A percentile compares a stretch with the other conserved stretches of the same genome.
Evolutionary conservation across 2,329 filamentous ascomycete species (phyloP).

Genomic region (Venturiaceae sp.): DNA sequence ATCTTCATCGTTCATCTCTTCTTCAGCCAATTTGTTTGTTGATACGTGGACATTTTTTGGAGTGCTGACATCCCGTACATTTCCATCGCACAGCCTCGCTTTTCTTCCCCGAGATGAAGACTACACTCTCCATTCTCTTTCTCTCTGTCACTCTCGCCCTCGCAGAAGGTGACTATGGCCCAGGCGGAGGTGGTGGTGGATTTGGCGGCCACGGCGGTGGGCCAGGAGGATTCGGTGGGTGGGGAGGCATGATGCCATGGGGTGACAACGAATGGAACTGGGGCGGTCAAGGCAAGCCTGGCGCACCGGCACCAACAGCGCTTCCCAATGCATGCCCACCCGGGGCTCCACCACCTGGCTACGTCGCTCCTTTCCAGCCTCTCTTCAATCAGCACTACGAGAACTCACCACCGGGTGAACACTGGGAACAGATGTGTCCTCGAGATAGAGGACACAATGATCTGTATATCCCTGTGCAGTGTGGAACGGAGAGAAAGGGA

Average conservation of each 20-base stretch:
- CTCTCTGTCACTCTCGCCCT: background rate
- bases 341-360: background rate
- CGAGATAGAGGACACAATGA: background rate
- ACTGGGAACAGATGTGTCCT: constrained; percentile 3
- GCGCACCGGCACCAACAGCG: background rate
- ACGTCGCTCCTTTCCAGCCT: background rate
- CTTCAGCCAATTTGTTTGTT: background rate
- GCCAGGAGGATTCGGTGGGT: background rate
- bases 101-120: background rate
- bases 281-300: background rate
- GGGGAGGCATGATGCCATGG: background rate
- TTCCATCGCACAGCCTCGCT: too few relatives aligned
- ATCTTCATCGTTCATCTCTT: background rate
- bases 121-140: background rate
- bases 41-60: background rate
- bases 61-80: too few relatives aligned
- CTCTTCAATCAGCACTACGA: background rate
- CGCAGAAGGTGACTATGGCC: background rate
- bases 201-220: background rate
- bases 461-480: background rate
- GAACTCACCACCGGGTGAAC: background rate
- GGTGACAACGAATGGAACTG: constrained; percentile 1
- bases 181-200: background rate
- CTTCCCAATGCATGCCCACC: background rate
- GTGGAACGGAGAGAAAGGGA: background rate